A percentile compares a stretch with the other conserved stretches of the same genome.
Evolutionary conservation across 257 asterid genomes (phyloP).

Genomic region (Salvia rosmarinus): DNA sequence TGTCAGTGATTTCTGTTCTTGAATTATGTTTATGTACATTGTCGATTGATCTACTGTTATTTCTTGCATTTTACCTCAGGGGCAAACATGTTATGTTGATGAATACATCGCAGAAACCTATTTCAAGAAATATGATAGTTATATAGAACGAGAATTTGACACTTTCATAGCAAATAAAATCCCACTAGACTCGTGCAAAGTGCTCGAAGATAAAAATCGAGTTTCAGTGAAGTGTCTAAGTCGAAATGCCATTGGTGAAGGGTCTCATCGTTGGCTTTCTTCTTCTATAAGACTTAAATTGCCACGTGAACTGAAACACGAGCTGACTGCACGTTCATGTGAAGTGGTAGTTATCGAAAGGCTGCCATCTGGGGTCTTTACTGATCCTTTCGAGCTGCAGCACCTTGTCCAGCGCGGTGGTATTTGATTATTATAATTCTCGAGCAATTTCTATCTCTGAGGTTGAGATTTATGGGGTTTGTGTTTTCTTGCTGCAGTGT

Average conservation of each 20-base stretch:
- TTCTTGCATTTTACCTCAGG: constrained; percentile 40
- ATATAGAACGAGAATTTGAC: constrained; percentile 50
- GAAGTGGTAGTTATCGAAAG: constrained; percentile 58
- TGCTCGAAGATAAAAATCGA: constrained; percentile 37
- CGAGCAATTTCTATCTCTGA: background rate
- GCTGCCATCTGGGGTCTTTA: constrained; percentile 83
- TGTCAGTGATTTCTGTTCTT: constrained; percentile 15
- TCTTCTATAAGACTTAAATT: constrained; percentile 52
- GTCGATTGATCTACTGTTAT: constrained; percentile 17
- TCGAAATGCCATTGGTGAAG: constrained; percentile 71
- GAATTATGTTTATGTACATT: constrained; percentile 6
- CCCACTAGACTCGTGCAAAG: constrained; percentile 43
- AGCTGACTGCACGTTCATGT: constrained; percentile 49
- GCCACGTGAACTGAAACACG: constrained; percentile 33
- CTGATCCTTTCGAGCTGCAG: constrained; percentile 93
- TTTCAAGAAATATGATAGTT: constrained; percentile 49
- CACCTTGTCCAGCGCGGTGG: constrained; percentile 81
- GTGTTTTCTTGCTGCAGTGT: constrained; percentile 48
- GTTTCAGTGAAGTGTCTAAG: constrained; percentile 24
- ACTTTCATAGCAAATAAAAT: constrained; percentile 48
- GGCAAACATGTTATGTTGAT: constrained; percentile 32
- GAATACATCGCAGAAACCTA: constrained; percentile 53
- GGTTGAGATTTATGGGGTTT: constrained; percentile 14
- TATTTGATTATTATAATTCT: constrained; percentile 31
- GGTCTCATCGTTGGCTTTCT: constrained; percentile 77